Conservation (phyloP, 306 rosid genomes). For the Citrullus colocynthis region DNA sequence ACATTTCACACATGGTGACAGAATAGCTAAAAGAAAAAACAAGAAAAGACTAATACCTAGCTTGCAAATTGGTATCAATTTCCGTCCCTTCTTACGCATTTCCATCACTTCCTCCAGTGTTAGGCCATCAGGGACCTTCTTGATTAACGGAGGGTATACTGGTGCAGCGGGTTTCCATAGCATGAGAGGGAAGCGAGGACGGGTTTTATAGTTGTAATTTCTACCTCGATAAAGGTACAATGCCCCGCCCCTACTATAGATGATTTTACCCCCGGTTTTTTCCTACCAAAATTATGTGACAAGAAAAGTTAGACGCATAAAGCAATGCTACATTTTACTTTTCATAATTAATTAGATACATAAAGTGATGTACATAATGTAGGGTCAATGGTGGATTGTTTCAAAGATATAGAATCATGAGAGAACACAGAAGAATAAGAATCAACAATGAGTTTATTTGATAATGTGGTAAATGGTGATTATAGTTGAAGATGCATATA, state of each 20-base stretch:
- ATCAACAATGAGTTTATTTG: not conserved
- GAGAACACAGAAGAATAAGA: not conserved
- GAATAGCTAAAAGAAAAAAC: not conserved
- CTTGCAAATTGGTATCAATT: constrained; percentile 61
- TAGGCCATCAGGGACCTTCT: constrained; percentile 60
- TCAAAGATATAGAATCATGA: not conserved
- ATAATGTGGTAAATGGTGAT: not conserved
- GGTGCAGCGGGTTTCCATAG: constrained; percentile 89
- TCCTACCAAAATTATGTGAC: constrained; percentile 40
- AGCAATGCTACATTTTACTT: not conserved
- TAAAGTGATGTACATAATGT: not conserved
- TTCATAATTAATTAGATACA: not conserved
- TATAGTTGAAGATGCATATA: not conserved
- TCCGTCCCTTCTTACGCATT: constrained; percentile 71
- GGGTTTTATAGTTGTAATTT: constrained; percentile 73
- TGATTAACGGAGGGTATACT: constrained; percentile 65
- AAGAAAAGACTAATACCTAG: constrained; percentile 39
- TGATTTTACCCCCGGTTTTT: constrained; percentile 71
- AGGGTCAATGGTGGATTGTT: not conserved
- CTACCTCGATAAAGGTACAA: constrained; percentile 83
- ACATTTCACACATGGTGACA: not conserved
- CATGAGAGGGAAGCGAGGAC: constrained; percentile 87
- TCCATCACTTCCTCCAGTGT: constrained; percentile 50
- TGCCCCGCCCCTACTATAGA: constrained; percentile 53
- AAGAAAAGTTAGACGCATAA: not conserved